These are phyloP conservation scores for Mortierella sp. DNA, from an alignment of 371 early-diverging fungal species.

Conservation along the genomic window DNA sequence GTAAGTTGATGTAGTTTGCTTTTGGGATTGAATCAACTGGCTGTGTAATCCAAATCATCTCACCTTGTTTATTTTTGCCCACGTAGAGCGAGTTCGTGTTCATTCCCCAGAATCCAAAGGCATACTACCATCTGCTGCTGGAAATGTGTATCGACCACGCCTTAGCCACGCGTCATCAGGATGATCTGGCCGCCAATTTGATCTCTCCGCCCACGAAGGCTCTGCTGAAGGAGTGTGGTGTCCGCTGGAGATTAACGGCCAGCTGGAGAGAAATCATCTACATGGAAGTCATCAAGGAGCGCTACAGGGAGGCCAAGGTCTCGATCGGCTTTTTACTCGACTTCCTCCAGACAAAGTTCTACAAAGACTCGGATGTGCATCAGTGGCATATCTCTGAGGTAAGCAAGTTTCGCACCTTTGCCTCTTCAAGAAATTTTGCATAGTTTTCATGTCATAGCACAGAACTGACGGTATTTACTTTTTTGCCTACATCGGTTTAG, in stretches of 20 bases:
- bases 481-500: conserved; percentile 31
- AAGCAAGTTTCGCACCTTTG: background rate
- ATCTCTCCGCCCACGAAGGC: conserved; percentile 73
- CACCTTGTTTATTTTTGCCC: background rate
- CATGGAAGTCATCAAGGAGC: conserved; percentile 71
- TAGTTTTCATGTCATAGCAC: background rate
- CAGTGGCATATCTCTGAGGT: conserved; percentile 66
- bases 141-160: conserved; percentile 73
- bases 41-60: background rate
- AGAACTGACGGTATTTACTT: conserved; percentile 14
- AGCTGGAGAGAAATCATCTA: conserved; percentile 76
- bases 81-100: conserved; percentile 62
- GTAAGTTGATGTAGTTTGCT: conserved; percentile 1
- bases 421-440: background rate
- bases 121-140: conserved; percentile 68
- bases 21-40: background rate
- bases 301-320: conserved; percentile 60
- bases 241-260: conserved; percentile 78
- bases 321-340: conserved; percentile 63
- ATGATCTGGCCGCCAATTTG: conserved; percentile 64
- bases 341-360: conserved; percentile 62
- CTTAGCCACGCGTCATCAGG: conserved; percentile 60
- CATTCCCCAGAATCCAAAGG: conserved; percentile 70
- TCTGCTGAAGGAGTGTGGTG: conserved; percentile 75
- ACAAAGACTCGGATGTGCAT: conserved; percentile 60